Percentiles rank a stretch among this genome's conserved stretches.
phyloP scores from a whole-genome alignment of 2,329 filamentous ascomycete genomes.

The Teratosphaeria destructans region DNA sequence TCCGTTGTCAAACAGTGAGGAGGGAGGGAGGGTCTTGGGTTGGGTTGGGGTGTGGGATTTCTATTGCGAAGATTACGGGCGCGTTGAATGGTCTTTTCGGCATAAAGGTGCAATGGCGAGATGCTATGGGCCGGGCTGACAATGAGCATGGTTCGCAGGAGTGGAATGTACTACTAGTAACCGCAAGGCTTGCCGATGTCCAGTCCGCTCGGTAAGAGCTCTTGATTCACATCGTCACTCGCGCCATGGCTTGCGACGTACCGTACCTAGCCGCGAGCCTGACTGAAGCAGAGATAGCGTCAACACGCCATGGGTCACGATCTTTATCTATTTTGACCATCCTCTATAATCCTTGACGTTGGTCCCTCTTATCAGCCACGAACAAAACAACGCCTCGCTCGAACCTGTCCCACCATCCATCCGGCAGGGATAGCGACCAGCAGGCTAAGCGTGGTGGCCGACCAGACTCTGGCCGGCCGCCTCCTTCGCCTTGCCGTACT shows the following conservation, averaged over 20 bases:
- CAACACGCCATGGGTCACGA: too few species aligned
- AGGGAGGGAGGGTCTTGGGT: not conserved
- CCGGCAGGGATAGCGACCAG: not conserved
- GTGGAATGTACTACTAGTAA: not conserved
- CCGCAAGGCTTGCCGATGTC: not conserved
- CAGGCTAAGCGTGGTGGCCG: constrained; percentile 1
- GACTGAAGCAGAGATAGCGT: too few species aligned
- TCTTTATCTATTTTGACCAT: not conserved
- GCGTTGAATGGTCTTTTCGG: not conserved
- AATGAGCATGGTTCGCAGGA: not conserved
- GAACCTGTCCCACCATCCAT: constrained; percentile 1
- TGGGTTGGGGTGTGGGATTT: not conserved
- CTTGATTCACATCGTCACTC: not conserved
- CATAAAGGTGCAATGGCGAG: not conserved
- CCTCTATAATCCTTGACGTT: not conserved
- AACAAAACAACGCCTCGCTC: not conserved
- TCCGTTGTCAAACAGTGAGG: not conserved
- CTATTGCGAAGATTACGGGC: not conserved
- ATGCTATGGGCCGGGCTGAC: not conserved
- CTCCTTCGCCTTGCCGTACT: constrained; percentile 30
- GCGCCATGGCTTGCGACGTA: too few species aligned
- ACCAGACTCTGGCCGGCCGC: constrained; percentile 26
- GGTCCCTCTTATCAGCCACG: not conserved
- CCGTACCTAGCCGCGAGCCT: too few species aligned
- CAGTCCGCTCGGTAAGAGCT: not conserved